Base-by-base conservation (phyloP, 1,284 basidiomycete species). In the Boletus hoseneyae region DNA sequence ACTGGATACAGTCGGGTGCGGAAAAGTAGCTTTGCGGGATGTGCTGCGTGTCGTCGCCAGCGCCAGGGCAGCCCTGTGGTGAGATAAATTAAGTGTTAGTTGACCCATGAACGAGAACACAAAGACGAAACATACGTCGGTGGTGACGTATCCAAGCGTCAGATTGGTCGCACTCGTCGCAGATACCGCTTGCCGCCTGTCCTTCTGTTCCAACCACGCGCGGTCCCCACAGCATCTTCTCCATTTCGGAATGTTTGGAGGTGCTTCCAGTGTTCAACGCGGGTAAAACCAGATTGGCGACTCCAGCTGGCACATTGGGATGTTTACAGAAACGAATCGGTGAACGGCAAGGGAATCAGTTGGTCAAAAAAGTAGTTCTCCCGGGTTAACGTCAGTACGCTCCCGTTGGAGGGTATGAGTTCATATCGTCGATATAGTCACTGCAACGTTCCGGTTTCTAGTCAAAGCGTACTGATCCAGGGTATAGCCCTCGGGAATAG, bases 311-410 rank as follows among this genome's bases (percentile, higher is more conserved):
- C 39, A 87, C 70, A 34, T 77, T 70, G 2, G 79, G 68, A 41
- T n/a, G 88, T 75, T 63, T 75, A 87, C n/a, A 77, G 54, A 70
- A 88, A 86, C 9, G 70, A 48, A 59, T 88, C 79, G 0, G 67
- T 57, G 61, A 84, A 90, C 1, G 86, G 86, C n/a, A 79, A 82
- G 1, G 80, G 77, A 0, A 85, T 87, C 21, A 90, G 75, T 63
- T 90, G 82, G 65, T 92, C 89, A 64, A 69, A 85, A 92, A 41
- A 90, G 80, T 60, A 85, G 76, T n/a, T 76, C 83, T 15, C 85
- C 90, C 2, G 85, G 81, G 67, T 91, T 87, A 45, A 76, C 0
- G 80, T 79, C 45, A 90, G 65, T 0, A 85, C 62, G 0, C 81
- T 90, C 45, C 76, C 70, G 25, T 82, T 80, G 9, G 85, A 84